Percentiles rank a stretch among this genome's conserved stretches.
phyloP scores from a whole-genome alignment of 192 early-diverging fungal genomes.

The Coemansia reversa region DNA sequence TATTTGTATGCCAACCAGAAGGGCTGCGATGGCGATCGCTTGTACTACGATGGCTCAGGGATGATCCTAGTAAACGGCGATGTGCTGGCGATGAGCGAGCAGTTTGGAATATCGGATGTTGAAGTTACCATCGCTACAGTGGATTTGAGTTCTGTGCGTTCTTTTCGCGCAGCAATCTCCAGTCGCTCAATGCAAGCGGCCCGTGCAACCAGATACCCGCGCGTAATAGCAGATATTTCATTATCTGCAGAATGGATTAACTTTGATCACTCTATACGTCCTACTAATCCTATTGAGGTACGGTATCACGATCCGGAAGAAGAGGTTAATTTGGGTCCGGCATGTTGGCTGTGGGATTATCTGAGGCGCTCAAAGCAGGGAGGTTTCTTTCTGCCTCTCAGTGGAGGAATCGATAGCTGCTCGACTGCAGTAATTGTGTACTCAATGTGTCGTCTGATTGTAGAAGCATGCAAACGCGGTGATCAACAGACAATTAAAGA shows the following conservation, averaged over 20 bases:
- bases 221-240: constrained; percentile 61
- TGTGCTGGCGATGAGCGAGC: constrained; percentile 82
- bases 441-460: constrained; percentile 59
- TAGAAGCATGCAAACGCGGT: constrained; percentile 29
- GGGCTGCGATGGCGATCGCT: constrained; percentile 96
- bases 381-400: constrained; percentile 93
- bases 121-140: constrained; percentile 91
- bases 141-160: constrained; percentile 85
- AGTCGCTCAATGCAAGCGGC: constrained; percentile 85
- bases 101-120: constrained; percentile 93
- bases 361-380: constrained; percentile 83
- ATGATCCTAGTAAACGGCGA: constrained; percentile 90
- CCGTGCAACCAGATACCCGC: constrained; percentile 60
- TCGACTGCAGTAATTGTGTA: constrained; percentile 72
- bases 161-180: constrained; percentile 66
- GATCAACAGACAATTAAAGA: constrained; percentile 75
- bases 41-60: constrained; percentile 95
- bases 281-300: constrained; percentile 48
- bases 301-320: constrained; percentile 77
- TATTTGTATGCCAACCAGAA: constrained; percentile 97
- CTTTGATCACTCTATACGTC: constrained; percentile 38
- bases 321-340: constrained; percentile 91
- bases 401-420: constrained; percentile 96
- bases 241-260: constrained; percentile 42
- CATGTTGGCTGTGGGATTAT: constrained; percentile 99